Evolutionary conservation across 345 rosid genomes (phyloP), one percentile per base, ranked within the genome.

Genomic region (Carallia brachiata): DNA sequence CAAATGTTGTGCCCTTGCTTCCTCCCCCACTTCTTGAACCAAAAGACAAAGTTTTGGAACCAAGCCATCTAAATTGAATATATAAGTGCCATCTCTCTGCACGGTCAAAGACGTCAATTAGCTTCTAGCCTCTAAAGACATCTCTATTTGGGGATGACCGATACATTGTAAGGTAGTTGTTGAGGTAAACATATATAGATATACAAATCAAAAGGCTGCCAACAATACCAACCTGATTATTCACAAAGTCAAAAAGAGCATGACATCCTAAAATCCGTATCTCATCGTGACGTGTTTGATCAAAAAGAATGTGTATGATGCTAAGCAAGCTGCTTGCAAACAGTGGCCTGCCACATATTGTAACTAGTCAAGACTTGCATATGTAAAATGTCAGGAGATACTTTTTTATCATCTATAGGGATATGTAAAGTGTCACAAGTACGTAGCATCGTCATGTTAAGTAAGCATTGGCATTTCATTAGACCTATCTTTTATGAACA

Each of bases 241-340:
- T 85, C 65, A 87, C 90, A 77, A 89, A 89, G 69, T 85, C 92
- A 76, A 80, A 85, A 72, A 85, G 85, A 61, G 86, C 83, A 72
- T 84, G 82, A 78, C 95, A 89, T 39, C 91, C 90, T 74, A 87
- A 77, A 17, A 83, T 66, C 23, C 85, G 83, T 74, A 86, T 76
- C 17, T 85, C 95, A 47, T 81, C 87, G 68, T 76, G 53, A 62
- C 86, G 70, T 57, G 90, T 80, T 72, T 89, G 90, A 77, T 89
- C 95, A 28, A 89, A 75, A 61, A 89, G 88, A 68, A 87, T 82
- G 73, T 87, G 87, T 60, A 89, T 70, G 47, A 89, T 82, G 65
- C 88, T 80, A 72, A 89, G 88, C 79, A 87, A 84, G 88, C 95
- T 85, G 73, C 84, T 80, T 10, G 95, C 84, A 76, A 89, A 89